A percentile compares a stretch with the other conserved stretches of the same genome.
Conservation (phyloP, 2,329 filamentous ascomycete genomes). For the Plenodomus tracheiphilus region DNA sequence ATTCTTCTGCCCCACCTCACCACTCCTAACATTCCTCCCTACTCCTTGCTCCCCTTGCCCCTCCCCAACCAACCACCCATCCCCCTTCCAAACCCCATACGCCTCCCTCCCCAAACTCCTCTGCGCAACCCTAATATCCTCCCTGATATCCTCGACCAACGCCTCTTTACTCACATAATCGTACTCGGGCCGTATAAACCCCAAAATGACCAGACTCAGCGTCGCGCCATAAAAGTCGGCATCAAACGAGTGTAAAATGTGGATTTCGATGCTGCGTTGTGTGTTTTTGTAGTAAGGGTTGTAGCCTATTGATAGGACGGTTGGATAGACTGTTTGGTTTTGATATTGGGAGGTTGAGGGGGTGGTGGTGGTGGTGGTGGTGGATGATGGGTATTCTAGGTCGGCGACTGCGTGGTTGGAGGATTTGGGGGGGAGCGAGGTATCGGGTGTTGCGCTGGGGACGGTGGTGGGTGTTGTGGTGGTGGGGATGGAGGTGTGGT, state of each 20-base stretch:
- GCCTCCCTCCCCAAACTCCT: conserved; percentile 68
- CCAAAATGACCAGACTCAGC: conserved; percentile 79
- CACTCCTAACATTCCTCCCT: conserved; percentile 5
- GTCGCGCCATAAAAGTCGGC: conserved; percentile 83
- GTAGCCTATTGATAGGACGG: conserved; percentile 64
- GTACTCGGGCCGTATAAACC: conserved; percentile 85
- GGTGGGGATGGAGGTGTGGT: conserved; percentile 47
- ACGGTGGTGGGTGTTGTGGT: conserved; percentile 37
- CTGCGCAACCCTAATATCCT: conserved; percentile 82
- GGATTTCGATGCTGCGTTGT: conserved; percentile 83
- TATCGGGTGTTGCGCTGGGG: conserved; percentile 22
- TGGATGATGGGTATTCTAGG: conserved; percentile 23
- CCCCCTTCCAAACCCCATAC: conserved; percentile 59
- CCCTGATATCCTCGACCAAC: conserved; percentile 82
- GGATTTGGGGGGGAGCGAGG: conserved; percentile 15
- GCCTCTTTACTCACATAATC: conserved; percentile 86
- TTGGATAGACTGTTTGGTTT: conserved; percentile 25
- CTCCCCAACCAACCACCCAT: conserved; percentile 44
- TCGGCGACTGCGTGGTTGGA: conserved; percentile 34
- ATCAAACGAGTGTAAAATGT: conserved; percentile 77
- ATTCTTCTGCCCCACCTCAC: conserved; percentile 11
- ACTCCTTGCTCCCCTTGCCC: conserved; percentile 8
- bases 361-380: conserved; percentile 13
- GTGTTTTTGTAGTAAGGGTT: conserved; percentile 98
- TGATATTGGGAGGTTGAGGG: too few species aligned